Conservation (phyloP, 305 asterid genomes). For the Fraxinus sp. region DNA sequence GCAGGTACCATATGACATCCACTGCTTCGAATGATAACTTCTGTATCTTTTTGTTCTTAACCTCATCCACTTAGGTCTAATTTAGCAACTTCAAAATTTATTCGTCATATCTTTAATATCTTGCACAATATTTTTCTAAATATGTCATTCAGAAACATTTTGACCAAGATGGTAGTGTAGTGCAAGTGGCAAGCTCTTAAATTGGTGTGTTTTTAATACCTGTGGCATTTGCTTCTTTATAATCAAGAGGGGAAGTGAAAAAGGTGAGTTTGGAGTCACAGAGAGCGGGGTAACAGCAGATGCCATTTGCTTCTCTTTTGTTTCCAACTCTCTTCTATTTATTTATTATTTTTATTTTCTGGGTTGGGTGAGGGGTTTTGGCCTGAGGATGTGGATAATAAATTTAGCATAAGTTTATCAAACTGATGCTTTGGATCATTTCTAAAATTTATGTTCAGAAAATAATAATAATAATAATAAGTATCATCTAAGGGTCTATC, state of each 20-base stretch:
- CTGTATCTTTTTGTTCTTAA: constrained; percentile 9
- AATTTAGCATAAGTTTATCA: background rate
- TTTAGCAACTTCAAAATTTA: background rate
- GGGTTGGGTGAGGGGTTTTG: background rate
- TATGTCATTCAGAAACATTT: background rate
- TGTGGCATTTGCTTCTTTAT: background rate
- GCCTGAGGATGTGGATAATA: background rate
- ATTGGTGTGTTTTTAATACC: background rate
- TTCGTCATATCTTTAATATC: background rate
- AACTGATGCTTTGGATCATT: background rate
- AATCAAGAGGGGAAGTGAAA: background rate
- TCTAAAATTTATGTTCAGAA: background rate
- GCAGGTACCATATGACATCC: constrained; percentile 48
- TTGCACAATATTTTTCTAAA: background rate
- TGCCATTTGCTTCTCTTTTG: background rate
- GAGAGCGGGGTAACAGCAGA: constrained; percentile 1
- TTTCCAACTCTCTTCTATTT: background rate
- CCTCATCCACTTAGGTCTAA: constrained; percentile 14
- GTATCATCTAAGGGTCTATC: background rate
- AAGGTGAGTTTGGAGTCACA: background rate
- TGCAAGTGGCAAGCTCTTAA: constrained; percentile 15
- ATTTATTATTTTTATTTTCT: background rate
- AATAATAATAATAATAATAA: background rate
- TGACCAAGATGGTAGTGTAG: constrained; percentile 1
- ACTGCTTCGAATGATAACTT: constrained; percentile 15